A percentile compares a stretch with the other conserved stretches of the same genome.
These are phyloP conservation scores for Geotrichum candidum DNA, from an alignment of 1,139 yeast genomes.

Conservation along the genomic window DNA sequence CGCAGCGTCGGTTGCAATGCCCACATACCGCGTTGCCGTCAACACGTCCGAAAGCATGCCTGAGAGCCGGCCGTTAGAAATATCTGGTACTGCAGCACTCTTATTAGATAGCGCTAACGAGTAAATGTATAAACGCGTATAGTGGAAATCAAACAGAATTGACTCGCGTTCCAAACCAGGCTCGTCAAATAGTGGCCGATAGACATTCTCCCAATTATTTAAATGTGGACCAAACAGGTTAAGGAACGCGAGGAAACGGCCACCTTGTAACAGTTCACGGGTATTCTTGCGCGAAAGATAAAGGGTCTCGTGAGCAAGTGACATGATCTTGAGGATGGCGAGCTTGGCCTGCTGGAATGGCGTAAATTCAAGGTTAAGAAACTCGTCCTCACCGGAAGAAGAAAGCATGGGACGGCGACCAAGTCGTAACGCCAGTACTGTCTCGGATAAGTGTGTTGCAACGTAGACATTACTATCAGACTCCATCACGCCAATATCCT, in stretches of 20 bases:
- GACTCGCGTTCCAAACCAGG: constrained; percentile 61
- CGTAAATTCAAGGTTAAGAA: constrained; percentile 44
- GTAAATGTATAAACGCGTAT: constrained; percentile 74
- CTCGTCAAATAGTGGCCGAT: constrained; percentile 49
- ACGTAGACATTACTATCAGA: constrained; percentile 66
- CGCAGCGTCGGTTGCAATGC: constrained; percentile 78
- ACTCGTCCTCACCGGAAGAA: constrained; percentile 31
- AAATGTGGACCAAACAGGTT: constrained; percentile 69
- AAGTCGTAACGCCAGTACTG: constrained; percentile 39
- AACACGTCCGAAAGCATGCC: constrained; percentile 45
- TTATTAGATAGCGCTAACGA: constrained; percentile 60
- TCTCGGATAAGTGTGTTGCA: constrained; percentile 82
- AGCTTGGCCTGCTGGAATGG: constrained; percentile 69
- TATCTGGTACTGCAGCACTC: constrained; percentile 28
- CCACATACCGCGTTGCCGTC: constrained; percentile 70
- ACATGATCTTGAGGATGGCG: constrained; percentile 70
- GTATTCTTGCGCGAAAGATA: constrained; percentile 45
- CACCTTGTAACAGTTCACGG: constrained; percentile 39
- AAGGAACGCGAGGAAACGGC: constrained; percentile 62
- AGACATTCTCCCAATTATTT: constrained; percentile 70
- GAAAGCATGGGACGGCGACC: constrained; percentile 37
- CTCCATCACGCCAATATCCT: constrained; percentile 77
- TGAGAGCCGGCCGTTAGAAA: constrained; percentile 19
- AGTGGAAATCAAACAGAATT: constrained; percentile 73
- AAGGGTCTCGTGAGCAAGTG: constrained; percentile 77